Percentiles rank a stretch among this genome's conserved stretches.
Conservation (phyloP, 169 alveolate species). For the Besnoitia besnoiti region DNA sequence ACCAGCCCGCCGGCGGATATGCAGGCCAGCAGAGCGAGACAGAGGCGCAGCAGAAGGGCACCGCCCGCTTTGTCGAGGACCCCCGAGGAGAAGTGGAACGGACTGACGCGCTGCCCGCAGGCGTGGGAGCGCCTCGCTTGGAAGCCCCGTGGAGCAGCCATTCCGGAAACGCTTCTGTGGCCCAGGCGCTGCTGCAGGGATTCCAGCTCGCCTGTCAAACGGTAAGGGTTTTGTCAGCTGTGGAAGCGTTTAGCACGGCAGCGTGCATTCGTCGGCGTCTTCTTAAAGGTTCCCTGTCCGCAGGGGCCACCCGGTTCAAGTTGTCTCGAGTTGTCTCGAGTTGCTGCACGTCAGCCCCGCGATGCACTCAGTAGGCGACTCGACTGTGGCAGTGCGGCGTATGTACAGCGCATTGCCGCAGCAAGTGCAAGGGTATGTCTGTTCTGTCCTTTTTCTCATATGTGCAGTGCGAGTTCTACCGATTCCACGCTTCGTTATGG, state of each 20-base stretch:
- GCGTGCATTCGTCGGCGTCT: no score
- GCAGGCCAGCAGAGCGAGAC: background rate
- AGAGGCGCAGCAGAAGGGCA: background rate
- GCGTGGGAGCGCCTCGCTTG: background rate
- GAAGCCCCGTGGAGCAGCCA: background rate
- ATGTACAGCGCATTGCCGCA: no score
- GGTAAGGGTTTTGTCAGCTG: background rate
- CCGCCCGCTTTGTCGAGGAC: background rate
- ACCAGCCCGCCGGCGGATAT: background rate
- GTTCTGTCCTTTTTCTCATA: background rate
- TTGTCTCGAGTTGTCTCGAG: no score
- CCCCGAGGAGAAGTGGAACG: background rate
- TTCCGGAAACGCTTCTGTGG: background rate
- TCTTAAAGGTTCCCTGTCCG: no score
- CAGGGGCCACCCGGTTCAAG: no score
- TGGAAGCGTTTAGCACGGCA: no score
- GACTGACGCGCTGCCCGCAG: background rate
- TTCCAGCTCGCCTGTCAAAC: background rate
- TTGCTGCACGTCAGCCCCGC: no score
- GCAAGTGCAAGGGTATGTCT: no score
- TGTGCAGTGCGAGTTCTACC: slow-evolving; percentile 34
- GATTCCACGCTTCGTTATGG: slow-evolving; percentile 34
- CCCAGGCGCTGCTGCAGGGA: background rate
- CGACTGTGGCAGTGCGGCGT: no score
- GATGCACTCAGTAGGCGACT: no score